Conservation (phyloP, 768 basidiomycete species). For the Kwoniella pini region DNA sequence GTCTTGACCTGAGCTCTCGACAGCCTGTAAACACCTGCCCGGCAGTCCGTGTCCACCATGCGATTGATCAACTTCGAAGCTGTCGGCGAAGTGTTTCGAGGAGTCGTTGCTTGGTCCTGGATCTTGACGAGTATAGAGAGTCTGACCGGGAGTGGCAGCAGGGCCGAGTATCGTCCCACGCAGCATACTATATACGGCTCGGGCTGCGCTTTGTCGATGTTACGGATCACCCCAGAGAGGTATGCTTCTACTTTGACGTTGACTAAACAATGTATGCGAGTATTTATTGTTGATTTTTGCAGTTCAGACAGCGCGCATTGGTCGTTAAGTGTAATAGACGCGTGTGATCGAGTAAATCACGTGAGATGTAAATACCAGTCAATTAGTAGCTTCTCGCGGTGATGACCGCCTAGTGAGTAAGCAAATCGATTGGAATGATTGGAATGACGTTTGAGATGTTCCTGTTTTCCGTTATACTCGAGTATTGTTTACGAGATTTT, state of each 20-base stretch:
- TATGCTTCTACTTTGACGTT: too few relatives aligned
- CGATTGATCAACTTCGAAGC: background rate
- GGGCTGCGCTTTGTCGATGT: too few relatives aligned
- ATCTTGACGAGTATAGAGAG: conserved; percentile 6
- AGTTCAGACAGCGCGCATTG: too few relatives aligned
- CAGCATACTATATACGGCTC: conserved; percentile 6
- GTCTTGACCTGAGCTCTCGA: conserved; percentile 1
- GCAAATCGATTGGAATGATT: background rate
- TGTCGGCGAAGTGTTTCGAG: background rate
- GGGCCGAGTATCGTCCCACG: conserved; percentile 10
- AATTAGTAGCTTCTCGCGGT: background rate
- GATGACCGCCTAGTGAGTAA: background rate
- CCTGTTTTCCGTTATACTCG: background rate
- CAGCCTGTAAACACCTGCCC: background rate
- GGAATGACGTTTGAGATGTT: background rate
- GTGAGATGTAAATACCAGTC: too few relatives aligned
- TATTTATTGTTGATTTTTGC: too few relatives aligned
- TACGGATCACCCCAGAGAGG: too few relatives aligned
- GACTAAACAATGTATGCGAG: too few relatives aligned
- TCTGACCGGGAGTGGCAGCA: conserved; percentile 19
- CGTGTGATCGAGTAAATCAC: too few relatives aligned
- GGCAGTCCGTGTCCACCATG: background rate
- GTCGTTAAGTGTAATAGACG: too few relatives aligned
- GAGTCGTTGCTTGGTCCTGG: conserved; percentile 18
- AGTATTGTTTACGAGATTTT: background rate